Conservation (phyloP, 192 early-diverging fungal genomes). For the Linnemannia exigua region DNA sequence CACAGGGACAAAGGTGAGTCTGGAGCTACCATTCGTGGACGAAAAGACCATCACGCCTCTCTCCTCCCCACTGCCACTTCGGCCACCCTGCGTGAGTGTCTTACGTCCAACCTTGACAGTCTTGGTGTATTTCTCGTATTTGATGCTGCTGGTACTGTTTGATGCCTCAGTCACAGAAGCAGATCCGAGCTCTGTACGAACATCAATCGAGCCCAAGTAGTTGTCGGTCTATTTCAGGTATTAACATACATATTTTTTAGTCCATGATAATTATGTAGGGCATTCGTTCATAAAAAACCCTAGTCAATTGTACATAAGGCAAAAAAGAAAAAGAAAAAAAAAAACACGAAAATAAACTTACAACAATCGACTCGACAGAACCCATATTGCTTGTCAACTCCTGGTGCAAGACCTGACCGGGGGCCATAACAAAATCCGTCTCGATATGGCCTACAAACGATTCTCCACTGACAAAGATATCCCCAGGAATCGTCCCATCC, state of each 20-base stretch:
- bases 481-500: neutral
- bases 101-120: constrained; percentile 2
- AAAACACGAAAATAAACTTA: neutral
- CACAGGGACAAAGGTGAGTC: neutral
- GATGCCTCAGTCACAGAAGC: neutral
- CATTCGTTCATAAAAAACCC: neutral
- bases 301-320: too few relatives aligned
- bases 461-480: neutral
- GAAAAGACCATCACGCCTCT: neutral
- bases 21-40: neutral
- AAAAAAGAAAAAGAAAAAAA: neutral
- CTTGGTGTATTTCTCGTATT: neutral
- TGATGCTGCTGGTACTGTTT: neutral
- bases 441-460: neutral
- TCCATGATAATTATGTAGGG: neutral
- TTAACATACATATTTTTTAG: neutral
- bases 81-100: neutral
- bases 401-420: neutral
- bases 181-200: neutral
- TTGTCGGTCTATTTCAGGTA: neutral
- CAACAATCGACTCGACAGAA: neutral
- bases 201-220: constrained; percentile 2
- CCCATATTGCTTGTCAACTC: neutral
- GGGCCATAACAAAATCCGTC: neutral
- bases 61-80: neutral